Percentiles rank a stretch among this genome's conserved stretches.
Evolutionary conservation across 1,284 basidiomycete genomes (phyloP).

Genomic region (Heliocybe sulcata): DNA sequence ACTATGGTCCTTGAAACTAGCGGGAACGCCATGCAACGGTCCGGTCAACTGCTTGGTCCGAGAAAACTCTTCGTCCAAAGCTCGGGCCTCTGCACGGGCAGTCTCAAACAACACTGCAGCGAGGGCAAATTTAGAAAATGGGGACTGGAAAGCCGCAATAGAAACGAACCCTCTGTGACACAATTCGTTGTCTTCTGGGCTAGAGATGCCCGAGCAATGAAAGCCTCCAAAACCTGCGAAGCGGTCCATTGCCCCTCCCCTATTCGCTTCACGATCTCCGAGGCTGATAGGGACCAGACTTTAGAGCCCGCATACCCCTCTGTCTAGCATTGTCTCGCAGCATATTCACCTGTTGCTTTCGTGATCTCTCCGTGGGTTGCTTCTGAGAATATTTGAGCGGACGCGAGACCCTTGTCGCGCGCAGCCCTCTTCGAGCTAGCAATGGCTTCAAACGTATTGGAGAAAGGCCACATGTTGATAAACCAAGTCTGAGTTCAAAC

Average conservation of each 20-base stretch:
- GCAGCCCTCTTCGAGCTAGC: constrained; percentile 24
- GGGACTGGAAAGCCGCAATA: not conserved
- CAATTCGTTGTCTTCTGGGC: constrained; percentile 70
- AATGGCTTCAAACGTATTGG: constrained; percentile 22
- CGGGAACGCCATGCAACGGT: constrained; percentile 77
- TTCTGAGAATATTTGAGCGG: constrained; percentile 12
- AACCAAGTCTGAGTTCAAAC: not conserved
- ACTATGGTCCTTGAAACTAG: constrained; percentile 72
- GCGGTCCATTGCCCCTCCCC: constrained; percentile 65
- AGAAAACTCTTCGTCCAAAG: constrained; percentile 62
- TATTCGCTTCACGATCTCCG: constrained; percentile 57
- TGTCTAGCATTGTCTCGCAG: not conserved
- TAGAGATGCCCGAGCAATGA: constrained; percentile 55
- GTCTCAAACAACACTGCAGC: constrained; percentile 59
- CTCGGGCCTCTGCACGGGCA: constrained; percentile 54
- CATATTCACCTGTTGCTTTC: constrained; percentile 18
- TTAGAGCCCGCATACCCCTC: not conserved
- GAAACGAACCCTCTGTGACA: constrained; percentile 62
- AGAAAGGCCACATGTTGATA: constrained; percentile 34
- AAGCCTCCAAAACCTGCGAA: constrained; percentile 64
- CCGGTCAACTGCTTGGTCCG: constrained; percentile 56
- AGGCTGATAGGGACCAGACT: constrained; percentile 27
- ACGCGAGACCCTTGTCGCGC: constrained; percentile 23
- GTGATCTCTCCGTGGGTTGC: constrained; percentile 15
- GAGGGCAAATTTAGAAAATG: not conserved